These are phyloP conservation scores for Fusarium agapanthi DNA, from an alignment of 2,329 filamentous ascomycete genomes.

Conservation along the genomic window DNA sequence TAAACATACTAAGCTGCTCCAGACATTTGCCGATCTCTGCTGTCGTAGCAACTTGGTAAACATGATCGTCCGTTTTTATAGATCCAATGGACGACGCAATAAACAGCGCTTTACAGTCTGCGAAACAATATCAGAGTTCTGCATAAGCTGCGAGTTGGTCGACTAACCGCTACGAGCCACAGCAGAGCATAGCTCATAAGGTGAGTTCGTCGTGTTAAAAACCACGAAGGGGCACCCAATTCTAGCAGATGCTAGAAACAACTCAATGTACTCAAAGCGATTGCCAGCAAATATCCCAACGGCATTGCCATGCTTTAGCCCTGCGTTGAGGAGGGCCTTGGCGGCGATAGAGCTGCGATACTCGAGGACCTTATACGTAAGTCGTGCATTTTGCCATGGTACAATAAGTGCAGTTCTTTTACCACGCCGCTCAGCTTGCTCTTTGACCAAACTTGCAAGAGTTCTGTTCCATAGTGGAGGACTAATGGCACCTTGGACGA, in stretches of 20 bases:
- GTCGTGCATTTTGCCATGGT: background rate
- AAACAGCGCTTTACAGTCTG: background rate
- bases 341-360: background rate
- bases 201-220: background rate
- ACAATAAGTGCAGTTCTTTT: background rate
- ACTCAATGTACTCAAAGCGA: background rate
- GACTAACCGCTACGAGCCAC: background rate
- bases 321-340: background rate
- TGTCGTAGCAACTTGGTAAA: background rate
- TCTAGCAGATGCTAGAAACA: background rate
- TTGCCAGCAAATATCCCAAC: background rate
- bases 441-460: background rate
- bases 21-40: background rate
- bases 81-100: background rate
- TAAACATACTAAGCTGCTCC: background rate
- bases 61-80: background rate
- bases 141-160: accelerated
- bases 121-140: background rate
- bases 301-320: background rate
- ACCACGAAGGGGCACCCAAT: background rate
- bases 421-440: background rate
- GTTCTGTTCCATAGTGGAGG: background rate
- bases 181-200: background rate
- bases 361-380: background rate
- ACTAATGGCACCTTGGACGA: background rate